phyloP scores from a whole-genome alignment of 2,329 filamentous ascomycete genomes.

The Pochonia chlamydosporia region DNA sequence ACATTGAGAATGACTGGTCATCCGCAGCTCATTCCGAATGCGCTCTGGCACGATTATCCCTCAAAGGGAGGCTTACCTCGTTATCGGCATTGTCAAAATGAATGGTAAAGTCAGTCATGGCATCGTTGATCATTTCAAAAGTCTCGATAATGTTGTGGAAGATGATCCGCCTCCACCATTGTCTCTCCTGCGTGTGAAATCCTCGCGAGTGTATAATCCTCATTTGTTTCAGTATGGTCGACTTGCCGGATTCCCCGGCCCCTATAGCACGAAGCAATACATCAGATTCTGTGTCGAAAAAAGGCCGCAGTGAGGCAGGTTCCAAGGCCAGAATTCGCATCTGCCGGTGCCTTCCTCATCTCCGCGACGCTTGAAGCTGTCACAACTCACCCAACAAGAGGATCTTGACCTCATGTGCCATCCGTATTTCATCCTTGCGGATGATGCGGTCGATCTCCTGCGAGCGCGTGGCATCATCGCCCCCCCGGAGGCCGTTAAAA shows the following conservation, averaged over 20 bases:
- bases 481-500: slow-evolving; percentile 8
- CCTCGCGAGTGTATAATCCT: slow-evolving; percentile 93
- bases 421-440: slow-evolving; percentile 78
- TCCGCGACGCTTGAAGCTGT: too few species aligned
- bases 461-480: slow-evolving; percentile 45
- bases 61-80: slow-evolving; percentile 63
- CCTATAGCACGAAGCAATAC: slow-evolving; percentile 43
- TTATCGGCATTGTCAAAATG: slow-evolving; percentile 76
- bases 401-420: slow-evolving; percentile 87
- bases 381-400: slow-evolving; percentile 67
- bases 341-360: not conserved
- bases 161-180: slow-evolving; percentile 91
- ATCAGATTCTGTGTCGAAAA: not conserved
- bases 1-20: too few species aligned
- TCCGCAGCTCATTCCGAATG: too few species aligned
- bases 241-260: slow-evolving; percentile 86
- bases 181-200: slow-evolving; percentile 81
- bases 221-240: slow-evolving; percentile 98
- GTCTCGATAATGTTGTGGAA: slow-evolving; percentile 93
- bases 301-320: not conserved
- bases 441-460: slow-evolving; percentile 82
- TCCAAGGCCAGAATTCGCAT: slow-evolving; percentile 12
- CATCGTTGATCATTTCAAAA: slow-evolving; percentile 83
- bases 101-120: slow-evolving; percentile 81
- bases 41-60: too few species aligned